Evolutionary conservation across 176 grass and related monocot species (phyloP).

Genomic region (Ensete glaucum): DNA sequence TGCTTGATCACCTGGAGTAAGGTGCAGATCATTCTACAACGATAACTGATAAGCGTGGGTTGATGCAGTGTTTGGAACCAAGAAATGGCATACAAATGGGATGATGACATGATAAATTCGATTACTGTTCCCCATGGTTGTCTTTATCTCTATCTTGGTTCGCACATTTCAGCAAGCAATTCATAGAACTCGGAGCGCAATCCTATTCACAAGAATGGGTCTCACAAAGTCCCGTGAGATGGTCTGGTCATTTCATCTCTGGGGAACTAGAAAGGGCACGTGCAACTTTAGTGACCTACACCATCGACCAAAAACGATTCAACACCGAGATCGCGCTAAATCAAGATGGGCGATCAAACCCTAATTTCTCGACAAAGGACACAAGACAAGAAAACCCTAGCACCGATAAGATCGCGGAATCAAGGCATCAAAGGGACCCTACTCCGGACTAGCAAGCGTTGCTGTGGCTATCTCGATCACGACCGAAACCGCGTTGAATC

Average conservation of each 20-base stretch:
- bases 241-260: background rate
- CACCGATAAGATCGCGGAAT: background rate
- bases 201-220: background rate
- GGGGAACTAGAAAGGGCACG: background rate
- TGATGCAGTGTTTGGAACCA: no score
- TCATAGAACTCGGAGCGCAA: background rate
- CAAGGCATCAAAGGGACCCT: background rate
- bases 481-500: background rate
- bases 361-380: background rate
- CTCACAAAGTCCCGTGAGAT: background rate
- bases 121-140: no score
- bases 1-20: no score
- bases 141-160: no score
- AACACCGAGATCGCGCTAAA: background rate
- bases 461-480: constrained; percentile 45
- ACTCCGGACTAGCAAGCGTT: constrained; percentile 98
- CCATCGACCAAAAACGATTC: no score
- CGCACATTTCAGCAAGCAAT: no score
- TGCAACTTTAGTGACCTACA: background rate
- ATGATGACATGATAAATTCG: no score
- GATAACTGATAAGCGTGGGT: no score
- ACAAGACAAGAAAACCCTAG: constrained; percentile 16
- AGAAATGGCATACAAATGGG: no score
- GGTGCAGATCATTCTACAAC: no score
- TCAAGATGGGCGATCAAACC: background rate